A percentile compares a stretch with the other conserved stretches of the same genome.
Evolutionary conservation across 2,329 filamentous ascomycete species (phyloP).

Genomic region (Dichotomopilus funicola): DNA sequence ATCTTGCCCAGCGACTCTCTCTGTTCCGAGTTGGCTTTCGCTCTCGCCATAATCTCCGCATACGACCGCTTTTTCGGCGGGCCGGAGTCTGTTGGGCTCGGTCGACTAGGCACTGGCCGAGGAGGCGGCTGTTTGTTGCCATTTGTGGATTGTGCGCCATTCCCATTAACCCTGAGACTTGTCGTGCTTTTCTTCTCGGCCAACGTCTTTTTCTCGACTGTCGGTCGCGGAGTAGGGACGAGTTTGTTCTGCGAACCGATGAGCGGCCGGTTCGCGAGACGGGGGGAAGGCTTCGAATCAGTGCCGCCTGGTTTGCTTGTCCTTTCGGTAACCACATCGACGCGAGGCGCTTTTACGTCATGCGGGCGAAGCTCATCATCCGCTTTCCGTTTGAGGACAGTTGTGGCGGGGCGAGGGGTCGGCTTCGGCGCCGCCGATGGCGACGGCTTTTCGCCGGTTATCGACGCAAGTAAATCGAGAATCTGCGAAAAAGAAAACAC

Average conservation of each 20-base stretch:
- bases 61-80: constrained; percentile 66
- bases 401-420: constrained; percentile 25
- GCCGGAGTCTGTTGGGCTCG: constrained; percentile 31
- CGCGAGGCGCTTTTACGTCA: constrained; percentile 39
- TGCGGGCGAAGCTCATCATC: constrained; percentile 41
- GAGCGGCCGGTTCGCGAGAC: constrained; percentile 19
- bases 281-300: constrained; percentile 25
- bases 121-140: constrained; percentile 13
- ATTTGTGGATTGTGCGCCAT: constrained; percentile 3
- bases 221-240: constrained; percentile 17
- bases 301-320: constrained; percentile 18
- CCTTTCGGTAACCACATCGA: constrained; percentile 22
- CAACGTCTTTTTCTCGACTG: background rate
- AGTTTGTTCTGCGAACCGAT: constrained; percentile 12
- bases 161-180: background rate
- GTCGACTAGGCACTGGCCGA: constrained; percentile 9
- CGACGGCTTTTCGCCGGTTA: constrained; percentile 47
- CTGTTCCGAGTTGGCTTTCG: constrained; percentile 56
- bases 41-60: constrained; percentile 66
- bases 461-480: constrained; percentile 54
- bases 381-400: constrained; percentile 50
- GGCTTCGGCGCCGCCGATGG: constrained; percentile 28
- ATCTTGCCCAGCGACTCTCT: constrained; percentile 63
- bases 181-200: background rate
- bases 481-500: constrained; percentile 33